Evolutionary conservation across 108 stramenopile species (phyloP), one percentile per base, ranked within the genome.

Genomic region (Skeletonema grethae): DNA sequence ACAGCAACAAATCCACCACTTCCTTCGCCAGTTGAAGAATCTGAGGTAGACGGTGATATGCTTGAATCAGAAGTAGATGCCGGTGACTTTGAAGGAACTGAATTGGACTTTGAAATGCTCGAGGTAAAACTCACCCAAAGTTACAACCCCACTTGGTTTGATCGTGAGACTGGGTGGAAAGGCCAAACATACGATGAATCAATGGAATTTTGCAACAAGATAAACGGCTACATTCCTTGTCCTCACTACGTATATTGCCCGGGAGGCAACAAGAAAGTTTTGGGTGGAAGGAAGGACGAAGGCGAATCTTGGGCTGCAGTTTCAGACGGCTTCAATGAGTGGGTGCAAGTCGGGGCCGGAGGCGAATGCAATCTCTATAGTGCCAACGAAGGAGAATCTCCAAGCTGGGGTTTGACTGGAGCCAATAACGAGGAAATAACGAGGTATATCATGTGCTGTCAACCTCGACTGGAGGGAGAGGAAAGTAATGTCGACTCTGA

Each of bases 221-320:
- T 71, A n/a, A 25, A 57, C 2, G 61, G 70, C 46, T 69, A 59
- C 57, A 71, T 71, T 9, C 70, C 61, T 16, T 71, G 70, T 28
- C 70, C 70, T 30, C 45, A 50, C 60, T 12, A 50, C 43, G 70
- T 48, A 59, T 71, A 63, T 48, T 71, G 70, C 20, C 70, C 70
- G 7, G 70, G 61, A 50, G 60, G 30, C 9, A 35, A 18, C 1
- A 58, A 43, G 29, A 71, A 62, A 30, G 59, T 69, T 8, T 69
- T 61, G 46, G 55, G 57, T 3, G 79, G 79, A 31, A 62, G 57
- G 18, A 61, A 65, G 45, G 45, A 64, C 9, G 63, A 68, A 18
- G 79, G 72, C 30, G 79, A 80, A 39, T 64, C 69, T 43, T 80
- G 79, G 79, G 61, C 79, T 18, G 72, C 79, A 50, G 65, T 73